Percentiles rank a stretch among this genome's conserved stretches.
Conservation (phyloP, 305 asterid genomes). For the Fraxinus velutina region DNA sequence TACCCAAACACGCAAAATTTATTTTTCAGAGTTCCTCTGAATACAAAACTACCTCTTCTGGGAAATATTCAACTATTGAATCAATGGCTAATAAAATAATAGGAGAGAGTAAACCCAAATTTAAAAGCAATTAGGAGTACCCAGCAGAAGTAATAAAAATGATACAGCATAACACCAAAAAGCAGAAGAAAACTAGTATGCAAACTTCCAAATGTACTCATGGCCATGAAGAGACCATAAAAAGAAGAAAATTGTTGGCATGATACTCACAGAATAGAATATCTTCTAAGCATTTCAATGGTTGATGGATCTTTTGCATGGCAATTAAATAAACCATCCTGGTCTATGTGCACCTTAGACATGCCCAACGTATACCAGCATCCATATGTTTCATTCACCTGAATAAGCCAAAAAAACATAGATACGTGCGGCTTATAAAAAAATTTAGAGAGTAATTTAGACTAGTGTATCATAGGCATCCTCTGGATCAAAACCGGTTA, state of each 20-base stretch:
- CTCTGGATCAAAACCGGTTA: neutral
- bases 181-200: neutral
- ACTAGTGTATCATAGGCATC: constrained; percentile 14
- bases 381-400: constrained; percentile 87
- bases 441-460: constrained; percentile 10
- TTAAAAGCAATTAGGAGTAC: neutral
- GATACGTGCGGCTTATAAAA: constrained; percentile 6
- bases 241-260: constrained; percentile 11
- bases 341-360: constrained; percentile 68
- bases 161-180: neutral
- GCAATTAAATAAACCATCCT: constrained; percentile 71
- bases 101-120: neutral
- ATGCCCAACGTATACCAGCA: constrained; percentile 87
- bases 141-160: neutral
- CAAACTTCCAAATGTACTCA: neutral
- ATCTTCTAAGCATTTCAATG: constrained; percentile 73
- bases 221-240: neutral
- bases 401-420: constrained; percentile 24
- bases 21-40: neutral
- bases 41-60: neutral
- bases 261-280: constrained; percentile 68
- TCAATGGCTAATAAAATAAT: neutral
- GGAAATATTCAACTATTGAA: neutral
- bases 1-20: neutral
- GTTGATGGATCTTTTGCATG: constrained; percentile 75